Evolutionary conservation across 2,329 filamentous ascomycete species (phyloP).

Genomic region (Neopestalotiopsis sp.): DNA sequence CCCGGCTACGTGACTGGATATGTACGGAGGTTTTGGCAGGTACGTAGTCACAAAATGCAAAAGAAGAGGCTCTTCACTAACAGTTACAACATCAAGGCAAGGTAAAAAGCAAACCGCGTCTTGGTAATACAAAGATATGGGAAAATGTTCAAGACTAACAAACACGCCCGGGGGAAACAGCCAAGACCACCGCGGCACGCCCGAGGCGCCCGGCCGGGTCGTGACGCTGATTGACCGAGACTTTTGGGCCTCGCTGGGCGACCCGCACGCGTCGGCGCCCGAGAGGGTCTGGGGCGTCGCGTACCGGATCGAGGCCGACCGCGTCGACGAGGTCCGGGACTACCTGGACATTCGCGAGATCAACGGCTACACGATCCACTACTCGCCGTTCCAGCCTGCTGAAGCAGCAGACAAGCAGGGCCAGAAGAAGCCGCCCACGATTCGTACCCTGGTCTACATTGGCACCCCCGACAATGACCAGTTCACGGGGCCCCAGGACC

Average conservation of each 20-base stretch:
- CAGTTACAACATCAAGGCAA: constrained; percentile 26
- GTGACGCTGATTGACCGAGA: constrained; percentile 87
- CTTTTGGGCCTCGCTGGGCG: constrained; percentile 81
- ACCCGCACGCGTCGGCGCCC: constrained; percentile 65
- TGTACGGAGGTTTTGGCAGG: constrained; percentile 97
- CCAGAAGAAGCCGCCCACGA: constrained; percentile 35
- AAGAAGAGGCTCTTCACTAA: neutral
- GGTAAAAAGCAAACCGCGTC: constrained; percentile 21
- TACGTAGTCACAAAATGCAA: constrained; percentile 43
- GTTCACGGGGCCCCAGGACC: constrained; percentile 85
- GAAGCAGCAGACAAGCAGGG: constrained; percentile 24
- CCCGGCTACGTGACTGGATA: constrained; percentile 93
- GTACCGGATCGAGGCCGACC: constrained; percentile 77
- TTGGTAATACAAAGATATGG: no score
- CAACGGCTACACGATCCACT: constrained; percentile 95
- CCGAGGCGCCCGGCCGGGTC: constrained; percentile 84
- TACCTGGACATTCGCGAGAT: constrained; percentile 98
- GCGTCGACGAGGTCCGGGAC: constrained; percentile 80
- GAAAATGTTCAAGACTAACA: neutral
- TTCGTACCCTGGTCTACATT: constrained; percentile 82
- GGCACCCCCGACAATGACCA: constrained; percentile 92
- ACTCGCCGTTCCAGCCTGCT: constrained; percentile 77
- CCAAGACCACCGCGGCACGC: constrained; percentile 93
- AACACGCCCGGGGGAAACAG: constrained; percentile 50
- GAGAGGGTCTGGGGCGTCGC: constrained; percentile 88